Evolutionary conservation across 805 yeast species (phyloP).

Genomic region (Cyberlindnera xylosilytica): DNA sequence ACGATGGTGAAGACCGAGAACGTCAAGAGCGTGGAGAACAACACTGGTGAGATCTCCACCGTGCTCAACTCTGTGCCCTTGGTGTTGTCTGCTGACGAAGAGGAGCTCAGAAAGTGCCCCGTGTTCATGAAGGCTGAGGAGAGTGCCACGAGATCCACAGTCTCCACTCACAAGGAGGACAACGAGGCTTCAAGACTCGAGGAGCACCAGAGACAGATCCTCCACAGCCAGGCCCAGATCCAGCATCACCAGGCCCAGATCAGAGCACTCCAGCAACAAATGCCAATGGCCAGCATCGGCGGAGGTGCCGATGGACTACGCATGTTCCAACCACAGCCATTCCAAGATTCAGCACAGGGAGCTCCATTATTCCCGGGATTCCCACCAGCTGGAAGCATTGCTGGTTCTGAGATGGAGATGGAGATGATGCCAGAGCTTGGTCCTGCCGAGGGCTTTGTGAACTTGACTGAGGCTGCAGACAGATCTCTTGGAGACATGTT

Average conservation of each 20-base stretch:
- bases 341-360: not conserved
- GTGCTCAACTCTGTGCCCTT: constrained; percentile 26
- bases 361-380: too few relatives aligned
- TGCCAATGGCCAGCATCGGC: not conserved
- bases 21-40: constrained; percentile 19
- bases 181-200: not conserved
- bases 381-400: not conserved
- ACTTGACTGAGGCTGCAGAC: constrained; percentile 16
- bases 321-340: not conserved
- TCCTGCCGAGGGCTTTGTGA: constrained; percentile 13
- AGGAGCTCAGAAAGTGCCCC: constrained; percentile 14
- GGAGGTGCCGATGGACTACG: not conserved
- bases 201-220: not conserved
- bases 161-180: not conserved
- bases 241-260: not conserved
- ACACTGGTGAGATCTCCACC: constrained; percentile 22
- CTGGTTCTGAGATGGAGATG: not conserved
- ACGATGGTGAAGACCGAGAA: constrained; percentile 24
- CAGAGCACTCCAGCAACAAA: not conserved
- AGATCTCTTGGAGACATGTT: constrained; percentile 21
- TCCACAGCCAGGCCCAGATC: not conserved
- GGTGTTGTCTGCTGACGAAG: constrained; percentile 22
- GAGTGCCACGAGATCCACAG: constrained; percentile 14
- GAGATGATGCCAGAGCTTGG: constrained; percentile 5
- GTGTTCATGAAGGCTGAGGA: constrained; percentile 12